Conservation (phyloP, 2,329 filamentous ascomycete genomes). For the Fusarium sp. region DNA sequence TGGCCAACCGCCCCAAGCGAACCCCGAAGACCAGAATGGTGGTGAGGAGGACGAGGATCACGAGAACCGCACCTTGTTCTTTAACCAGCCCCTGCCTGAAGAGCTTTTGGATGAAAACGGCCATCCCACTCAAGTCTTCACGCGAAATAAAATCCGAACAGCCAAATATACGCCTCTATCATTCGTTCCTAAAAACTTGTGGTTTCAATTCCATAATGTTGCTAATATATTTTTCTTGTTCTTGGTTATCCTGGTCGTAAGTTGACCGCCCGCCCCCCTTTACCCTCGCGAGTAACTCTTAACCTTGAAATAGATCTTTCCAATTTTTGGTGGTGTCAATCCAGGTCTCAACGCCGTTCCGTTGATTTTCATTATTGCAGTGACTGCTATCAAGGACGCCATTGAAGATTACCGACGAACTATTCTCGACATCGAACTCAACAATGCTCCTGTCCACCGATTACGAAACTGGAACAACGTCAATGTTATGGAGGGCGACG, state of each 20-base stretch:
- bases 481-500: constrained; percentile 87
- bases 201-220: constrained; percentile 98
- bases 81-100: constrained; percentile 83
- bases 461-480: constrained; percentile 91
- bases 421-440: constrained; percentile 89
- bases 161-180: constrained; percentile 96
- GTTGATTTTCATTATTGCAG: constrained; percentile 87
- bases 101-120: constrained; percentile 84
- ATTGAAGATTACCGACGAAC: constrained; percentile 96
- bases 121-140: constrained; percentile 73
- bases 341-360: constrained; percentile 91
- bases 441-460: constrained; percentile 94
- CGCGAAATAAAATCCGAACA: constrained; percentile 96
- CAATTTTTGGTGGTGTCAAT: constrained; percentile 92
- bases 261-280: constrained; percentile 47
- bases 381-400: constrained; percentile 93
- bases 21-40: constrained; percentile 47
- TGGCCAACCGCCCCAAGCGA: constrained; percentile 42
- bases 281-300: constrained; percentile 20
- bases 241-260: constrained; percentile 91
- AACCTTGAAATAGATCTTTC: constrained; percentile 76
- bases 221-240: constrained; percentile 99
- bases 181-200: constrained; percentile 96
- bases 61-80: constrained; percentile 74
- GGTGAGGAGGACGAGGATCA: constrained; percentile 54